phyloP scores from a whole-genome alignment of 148 eudicot genomes.

The Simmondsia chinensis region DNA sequence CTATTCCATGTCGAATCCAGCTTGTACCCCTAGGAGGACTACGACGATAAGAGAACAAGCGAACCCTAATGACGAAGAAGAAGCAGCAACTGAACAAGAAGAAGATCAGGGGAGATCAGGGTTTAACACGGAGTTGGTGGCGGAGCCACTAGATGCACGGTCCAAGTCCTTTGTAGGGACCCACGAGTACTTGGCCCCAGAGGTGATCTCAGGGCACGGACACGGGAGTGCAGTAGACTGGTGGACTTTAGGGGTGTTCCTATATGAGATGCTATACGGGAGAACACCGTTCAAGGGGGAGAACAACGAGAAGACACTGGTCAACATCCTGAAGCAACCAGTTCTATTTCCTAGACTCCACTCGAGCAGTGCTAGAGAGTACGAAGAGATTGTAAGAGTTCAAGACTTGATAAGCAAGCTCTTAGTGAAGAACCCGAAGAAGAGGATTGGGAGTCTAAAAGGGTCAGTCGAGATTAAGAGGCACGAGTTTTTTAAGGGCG shows the following conservation, averaged over 20 bases:
- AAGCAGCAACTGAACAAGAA: too few relatives aligned
- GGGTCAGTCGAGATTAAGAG: slow-evolving; percentile 69
- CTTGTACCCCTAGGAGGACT: slow-evolving; percentile 6
- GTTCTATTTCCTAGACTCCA: slow-evolving; percentile 46
- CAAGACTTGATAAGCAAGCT: slow-evolving; percentile 62
- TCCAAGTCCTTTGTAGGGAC: slow-evolving; percentile 74
- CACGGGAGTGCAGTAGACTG: slow-evolving; percentile 74
- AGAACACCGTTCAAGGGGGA: slow-evolving; percentile 63
- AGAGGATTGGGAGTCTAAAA: slow-evolving; percentile 62
- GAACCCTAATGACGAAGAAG: neutral
- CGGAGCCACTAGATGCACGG: slow-evolving; percentile 55
- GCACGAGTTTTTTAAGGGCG: slow-evolving; percentile 76
- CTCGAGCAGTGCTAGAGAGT: slow-evolving; percentile 36
- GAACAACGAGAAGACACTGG: slow-evolving; percentile 53
- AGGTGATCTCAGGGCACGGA: slow-evolving; percentile 67
- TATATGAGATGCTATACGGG: slow-evolving; percentile 53
- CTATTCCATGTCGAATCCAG: slow-evolving; percentile 12
- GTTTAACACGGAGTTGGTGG: slow-evolving; percentile 39
- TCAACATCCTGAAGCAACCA: slow-evolving; percentile 57
- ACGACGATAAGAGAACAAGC: slow-evolving; percentile 15
- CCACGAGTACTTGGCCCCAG: slow-evolving; percentile 75
- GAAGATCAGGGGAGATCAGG: too few relatives aligned
- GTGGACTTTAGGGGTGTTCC: slow-evolving; percentile 73
- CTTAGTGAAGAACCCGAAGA: slow-evolving; percentile 64
- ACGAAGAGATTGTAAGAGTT: slow-evolving; percentile 53